A percentile compares a stretch with the other conserved stretches of the same genome.
phyloP scores from a whole-genome alignment of 2,329 filamentous ascomycete species.

The Corynespora cassiicola region DNA sequence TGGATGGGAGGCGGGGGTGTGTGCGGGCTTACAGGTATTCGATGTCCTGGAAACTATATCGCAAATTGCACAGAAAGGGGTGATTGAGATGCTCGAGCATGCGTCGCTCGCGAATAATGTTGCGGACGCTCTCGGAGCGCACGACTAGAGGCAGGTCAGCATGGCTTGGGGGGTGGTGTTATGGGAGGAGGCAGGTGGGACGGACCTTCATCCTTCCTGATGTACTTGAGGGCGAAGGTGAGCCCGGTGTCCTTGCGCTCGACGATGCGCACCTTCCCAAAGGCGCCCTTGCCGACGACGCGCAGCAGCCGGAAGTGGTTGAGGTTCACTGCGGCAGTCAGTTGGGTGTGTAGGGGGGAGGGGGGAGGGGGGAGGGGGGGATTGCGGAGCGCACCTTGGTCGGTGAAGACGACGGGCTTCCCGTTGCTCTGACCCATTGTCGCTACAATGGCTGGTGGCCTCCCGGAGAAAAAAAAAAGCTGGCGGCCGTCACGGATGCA shows the following conservation, averaged over 20 bases:
- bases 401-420: conserved; percentile 89
- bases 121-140: conserved; percentile 94
- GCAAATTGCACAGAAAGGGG: conserved; percentile 96
- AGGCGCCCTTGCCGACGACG: conserved; percentile 96
- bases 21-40: conserved; percentile 79
- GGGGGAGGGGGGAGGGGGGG: too few species aligned
- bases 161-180: too few species aligned
- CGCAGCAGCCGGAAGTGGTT: conserved; percentile 96
- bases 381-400: conserved; percentile 93
- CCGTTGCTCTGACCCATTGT: conserved; percentile 93
- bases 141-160: conserved; percentile 70
- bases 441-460: conserved; percentile 32
- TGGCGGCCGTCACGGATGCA: conserved; percentile 29
- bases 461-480: conserved; percentile 13
- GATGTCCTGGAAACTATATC: conserved; percentile 98
- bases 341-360: conserved; percentile 27
- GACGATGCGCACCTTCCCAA: conserved; percentile 98
- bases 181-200: conserved; percentile 16
- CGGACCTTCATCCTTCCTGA: conserved; percentile 96
- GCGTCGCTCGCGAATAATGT: conserved; percentile 94
- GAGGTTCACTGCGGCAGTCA: conserved; percentile 74
- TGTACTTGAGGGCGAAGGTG: conserved; percentile 97
- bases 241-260: conserved; percentile 94
- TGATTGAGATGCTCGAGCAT: conserved; percentile 99
- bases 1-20: neutral